Conservation (phyloP, 1,139 yeast species). For the Ashbya aceris region DNA sequence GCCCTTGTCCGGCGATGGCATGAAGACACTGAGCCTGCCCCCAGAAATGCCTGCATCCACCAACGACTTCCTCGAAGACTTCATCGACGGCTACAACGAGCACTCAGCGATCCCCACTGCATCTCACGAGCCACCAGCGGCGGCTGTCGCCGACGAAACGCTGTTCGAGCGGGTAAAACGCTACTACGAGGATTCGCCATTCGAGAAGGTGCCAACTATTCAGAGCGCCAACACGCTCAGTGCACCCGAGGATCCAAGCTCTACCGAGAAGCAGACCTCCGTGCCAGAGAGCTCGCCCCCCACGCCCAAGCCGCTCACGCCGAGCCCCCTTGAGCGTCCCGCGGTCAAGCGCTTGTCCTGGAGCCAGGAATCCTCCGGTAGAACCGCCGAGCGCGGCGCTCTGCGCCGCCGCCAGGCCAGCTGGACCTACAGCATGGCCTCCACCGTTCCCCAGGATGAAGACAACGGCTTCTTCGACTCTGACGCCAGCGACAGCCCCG, state of each 20-base stretch:
- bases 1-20: background rate
- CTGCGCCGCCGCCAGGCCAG: background rate
- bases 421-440: background rate
- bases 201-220: background rate
- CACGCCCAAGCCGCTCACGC: background rate
- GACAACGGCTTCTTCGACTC: background rate
- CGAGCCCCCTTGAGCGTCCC: background rate
- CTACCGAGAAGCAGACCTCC: background rate
- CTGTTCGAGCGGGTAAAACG: background rate
- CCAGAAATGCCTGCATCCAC: background rate
- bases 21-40: background rate
- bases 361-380: background rate
- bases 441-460: background rate
- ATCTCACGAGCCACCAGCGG: background rate
- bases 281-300: background rate
- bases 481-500: background rate
- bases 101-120: background rate
- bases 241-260: background rate
- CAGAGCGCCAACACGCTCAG: background rate
- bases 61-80: constrained; percentile 1
- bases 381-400: background rate
- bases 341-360: too few relatives aligned
- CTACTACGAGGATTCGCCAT: background rate
- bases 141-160: background rate
- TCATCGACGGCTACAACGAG: constrained; percentile 1